These are phyloP conservation scores for Trichophyton equinum DNA, from an alignment of 2,329 filamentous ascomycete genomes.

Conservation along the genomic window DNA sequence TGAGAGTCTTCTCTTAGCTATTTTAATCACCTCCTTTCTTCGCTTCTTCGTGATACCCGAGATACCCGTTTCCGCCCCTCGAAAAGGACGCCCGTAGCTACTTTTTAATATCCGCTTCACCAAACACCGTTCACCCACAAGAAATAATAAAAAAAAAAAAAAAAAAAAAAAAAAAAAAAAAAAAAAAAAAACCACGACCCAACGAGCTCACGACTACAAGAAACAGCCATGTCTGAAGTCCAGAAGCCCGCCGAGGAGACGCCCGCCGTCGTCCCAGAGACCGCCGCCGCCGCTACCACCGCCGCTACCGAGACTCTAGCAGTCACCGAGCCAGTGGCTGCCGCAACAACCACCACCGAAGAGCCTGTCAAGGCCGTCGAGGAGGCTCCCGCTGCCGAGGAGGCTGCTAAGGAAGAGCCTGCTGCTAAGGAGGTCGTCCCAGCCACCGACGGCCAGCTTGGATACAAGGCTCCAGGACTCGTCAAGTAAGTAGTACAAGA, in stretches of 20 bases:
- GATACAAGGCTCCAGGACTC: conserved; percentile 79
- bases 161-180: too few relatives aligned
- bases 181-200: neutral
- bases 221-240: conserved; percentile 51
- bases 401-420: conserved; percentile 24
- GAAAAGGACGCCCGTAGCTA: neutral
- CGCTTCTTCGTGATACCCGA: conserved; percentile 24
- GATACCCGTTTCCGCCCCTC: conserved; percentile 13
- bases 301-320: conserved; percentile 22
- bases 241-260: conserved; percentile 57
- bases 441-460: conserved; percentile 69
- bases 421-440: conserved; percentile 41
- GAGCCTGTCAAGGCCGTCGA: conserved; percentile 19
- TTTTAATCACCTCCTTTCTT: conserved; percentile 7
- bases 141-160: neutral
- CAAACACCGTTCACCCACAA: neutral
- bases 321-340: conserved; percentile 27
- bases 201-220: neutral
- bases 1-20: neutral
- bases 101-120: neutral
- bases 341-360: conserved; percentile 13
- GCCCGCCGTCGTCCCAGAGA: conserved; percentile 25
- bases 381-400: conserved; percentile 22
- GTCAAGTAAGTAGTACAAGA: conserved; percentile 55
- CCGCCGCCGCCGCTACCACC: conserved; percentile 17